Evolutionary conservation across 495 filamentous ascomycete species (phyloP), one percentile per base, ranked within the genome.

Genomic region (Penicillium bialowiezense): DNA sequence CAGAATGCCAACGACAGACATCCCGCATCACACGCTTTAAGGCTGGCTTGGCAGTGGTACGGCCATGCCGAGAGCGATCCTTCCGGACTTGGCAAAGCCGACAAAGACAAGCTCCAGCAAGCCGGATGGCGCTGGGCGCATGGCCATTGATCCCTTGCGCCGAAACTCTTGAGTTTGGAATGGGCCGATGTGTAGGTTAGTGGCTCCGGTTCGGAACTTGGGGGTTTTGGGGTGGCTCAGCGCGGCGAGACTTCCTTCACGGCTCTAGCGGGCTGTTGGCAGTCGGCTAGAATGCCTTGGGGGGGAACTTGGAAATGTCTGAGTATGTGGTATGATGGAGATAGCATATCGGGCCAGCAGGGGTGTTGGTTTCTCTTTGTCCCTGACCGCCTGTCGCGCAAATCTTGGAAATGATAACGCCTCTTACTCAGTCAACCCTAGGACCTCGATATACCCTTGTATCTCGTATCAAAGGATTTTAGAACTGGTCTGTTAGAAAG

Each of bases 1-100:
- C 5, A 34, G 38, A 17, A 13, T 32, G 32, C 41, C 5, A 51
- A 47, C 21, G 38, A 45, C 17, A 19, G n/a, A 47, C 23, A 43
- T 50, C 45, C 53, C 46, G 44, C 34, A 44, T 23, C n/a, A 15
- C 24, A 33, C 15, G 28, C 32, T 42, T 41, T 48, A 50, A 33
- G 36, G 33, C 44, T 43, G 49, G 45, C 56, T 59, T 56, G 46
- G 56, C 50, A 49, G 40, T 46, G 45, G 29, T 41, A 53, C 15
- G 37, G 19, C 31, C 32, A 36, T 35, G 51, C 32, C 41, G 41
- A 50, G 42, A 37, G 7, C 7, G 42, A 53, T 56, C 37, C 49
- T 53, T 47, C 49, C 41, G 53, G 49, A 28, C 53, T 55, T 56
- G 50, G 53, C 46, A 48, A 5, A 31, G 20, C 36, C 35, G 21